phyloP scores from a whole-genome alignment of 805 yeast genomes.

The Spathaspora girioi region DNA sequence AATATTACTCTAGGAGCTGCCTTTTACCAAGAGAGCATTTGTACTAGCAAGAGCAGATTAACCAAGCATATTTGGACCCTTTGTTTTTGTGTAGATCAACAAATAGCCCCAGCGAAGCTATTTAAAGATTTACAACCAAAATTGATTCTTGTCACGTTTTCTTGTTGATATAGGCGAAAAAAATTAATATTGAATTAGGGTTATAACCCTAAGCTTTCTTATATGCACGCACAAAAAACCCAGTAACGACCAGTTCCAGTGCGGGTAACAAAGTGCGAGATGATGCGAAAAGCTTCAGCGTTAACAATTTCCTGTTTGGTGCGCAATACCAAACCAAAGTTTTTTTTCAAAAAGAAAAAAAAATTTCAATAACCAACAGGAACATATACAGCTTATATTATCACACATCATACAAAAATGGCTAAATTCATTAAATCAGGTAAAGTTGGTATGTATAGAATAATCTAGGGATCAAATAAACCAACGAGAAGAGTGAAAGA shows the following conservation, averaged over 20 bases:
- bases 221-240: neutral
- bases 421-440: slow-evolving; percentile 99
- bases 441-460: slow-evolving; percentile 86
- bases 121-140: no score
- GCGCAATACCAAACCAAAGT: neutral
- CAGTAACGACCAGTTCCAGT: neutral
- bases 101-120: no score
- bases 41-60: no score
- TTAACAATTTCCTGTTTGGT: neutral
- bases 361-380: neutral
- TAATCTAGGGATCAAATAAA: neutral
- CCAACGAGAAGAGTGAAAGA: neutral
- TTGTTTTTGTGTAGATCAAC: no score
- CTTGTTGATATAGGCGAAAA: no score
- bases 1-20: no score
- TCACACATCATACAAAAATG: slow-evolving; percentile 49
- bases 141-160: no score
- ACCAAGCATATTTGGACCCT: no score
- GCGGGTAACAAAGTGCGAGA: neutral
- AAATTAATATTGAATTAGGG: neutral
- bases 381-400: neutral
- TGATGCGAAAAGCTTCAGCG: no score
- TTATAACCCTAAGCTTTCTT: neutral
- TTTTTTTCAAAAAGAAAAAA: neutral
- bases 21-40: no score